Conservation (phyloP, 2,329 filamentous ascomycete species). For the Clonostachys rosea region DNA sequence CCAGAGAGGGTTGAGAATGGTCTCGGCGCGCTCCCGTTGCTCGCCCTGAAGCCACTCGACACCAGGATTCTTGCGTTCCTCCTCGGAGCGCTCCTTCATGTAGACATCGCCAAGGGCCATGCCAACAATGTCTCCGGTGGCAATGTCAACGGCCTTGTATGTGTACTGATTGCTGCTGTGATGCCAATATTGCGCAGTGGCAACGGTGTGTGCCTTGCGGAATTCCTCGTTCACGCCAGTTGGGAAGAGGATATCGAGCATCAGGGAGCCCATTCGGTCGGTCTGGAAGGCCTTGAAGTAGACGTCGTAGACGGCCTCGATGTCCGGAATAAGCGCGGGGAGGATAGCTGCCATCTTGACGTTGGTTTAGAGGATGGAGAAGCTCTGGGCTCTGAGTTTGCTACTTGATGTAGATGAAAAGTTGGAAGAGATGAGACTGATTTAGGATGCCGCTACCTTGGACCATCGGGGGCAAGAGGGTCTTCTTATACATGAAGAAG, state of each 20-base stretch:
- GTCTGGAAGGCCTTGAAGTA: constrained; percentile 39
- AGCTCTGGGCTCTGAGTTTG: not conserved
- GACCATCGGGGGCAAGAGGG: too few relatives aligned
- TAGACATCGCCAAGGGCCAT: constrained; percentile 41
- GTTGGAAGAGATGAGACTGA: too few relatives aligned
- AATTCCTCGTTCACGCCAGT: constrained; percentile 23
- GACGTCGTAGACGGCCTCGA: constrained; percentile 36
- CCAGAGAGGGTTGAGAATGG: constrained; percentile 32
- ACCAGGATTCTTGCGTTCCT: constrained; percentile 36
- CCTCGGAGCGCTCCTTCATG: constrained; percentile 24
- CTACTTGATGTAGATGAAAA: too few relatives aligned
- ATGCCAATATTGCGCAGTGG: constrained; percentile 31
- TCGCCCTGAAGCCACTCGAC: constrained; percentile 39
- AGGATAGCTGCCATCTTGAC: not conserved
- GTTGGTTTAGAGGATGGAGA: not conserved
- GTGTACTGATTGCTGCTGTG: constrained; percentile 35
- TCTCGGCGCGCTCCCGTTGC: constrained; percentile 34
- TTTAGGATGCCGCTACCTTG: too few relatives aligned
- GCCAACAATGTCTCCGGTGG: constrained; percentile 34
- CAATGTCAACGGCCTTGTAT: constrained; percentile 38
- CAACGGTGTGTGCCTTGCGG: constrained; percentile 33
- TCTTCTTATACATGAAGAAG: too few relatives aligned
- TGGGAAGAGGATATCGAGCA: constrained; percentile 37
- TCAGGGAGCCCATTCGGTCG: constrained; percentile 27
- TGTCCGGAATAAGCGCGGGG: constrained; percentile 39